These are phyloP conservation scores for Mollisia scopiformis DNA, from an alignment of 2,329 filamentous ascomycete species.

Conservation along the genomic window DNA sequence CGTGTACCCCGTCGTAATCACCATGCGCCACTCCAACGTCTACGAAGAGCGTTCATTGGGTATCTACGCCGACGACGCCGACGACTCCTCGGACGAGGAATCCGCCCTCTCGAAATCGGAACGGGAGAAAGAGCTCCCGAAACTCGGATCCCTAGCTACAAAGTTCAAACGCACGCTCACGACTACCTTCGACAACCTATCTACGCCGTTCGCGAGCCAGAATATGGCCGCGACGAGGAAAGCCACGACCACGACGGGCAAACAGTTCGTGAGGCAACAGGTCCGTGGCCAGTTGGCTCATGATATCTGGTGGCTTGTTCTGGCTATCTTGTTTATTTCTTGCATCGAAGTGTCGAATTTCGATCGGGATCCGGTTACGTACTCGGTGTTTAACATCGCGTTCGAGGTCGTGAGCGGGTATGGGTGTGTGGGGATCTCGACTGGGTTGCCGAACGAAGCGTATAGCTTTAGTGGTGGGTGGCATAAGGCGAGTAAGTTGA, in stretches of 20 bases:
- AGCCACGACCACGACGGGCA: background rate
- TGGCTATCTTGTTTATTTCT: constrained; percentile 62
- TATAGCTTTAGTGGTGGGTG: constrained; percentile 60
- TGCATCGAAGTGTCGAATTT: constrained; percentile 62
- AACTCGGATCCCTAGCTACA: constrained; percentile 3
- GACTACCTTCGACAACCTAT: background rate
- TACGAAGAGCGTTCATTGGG: constrained; percentile 72
- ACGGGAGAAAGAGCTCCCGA: constrained; percentile 6
- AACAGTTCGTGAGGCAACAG: constrained; percentile 43
- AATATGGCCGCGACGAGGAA: background rate
- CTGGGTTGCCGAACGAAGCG: constrained; percentile 55
- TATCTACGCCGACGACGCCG: constrained; percentile 46
- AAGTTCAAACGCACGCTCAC: constrained; percentile 18
- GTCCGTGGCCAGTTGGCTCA: constrained; percentile 67
- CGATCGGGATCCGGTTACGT: constrained; percentile 51
- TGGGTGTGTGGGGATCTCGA: constrained; percentile 63
- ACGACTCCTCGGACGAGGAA: constrained; percentile 6
- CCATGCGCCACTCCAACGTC: constrained; percentile 69
- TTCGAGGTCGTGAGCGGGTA: constrained; percentile 63
- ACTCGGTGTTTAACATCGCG: constrained; percentile 62
- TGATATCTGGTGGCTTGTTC: constrained; percentile 67
- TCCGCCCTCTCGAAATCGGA: background rate
- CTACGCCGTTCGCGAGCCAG: constrained; percentile 4
- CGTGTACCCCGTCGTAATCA: constrained; percentile 64
- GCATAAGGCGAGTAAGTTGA: constrained; percentile 58